Conservation (phyloP, 2,329 filamentous ascomycete genomes). For the Penicillium sp. region DNA sequence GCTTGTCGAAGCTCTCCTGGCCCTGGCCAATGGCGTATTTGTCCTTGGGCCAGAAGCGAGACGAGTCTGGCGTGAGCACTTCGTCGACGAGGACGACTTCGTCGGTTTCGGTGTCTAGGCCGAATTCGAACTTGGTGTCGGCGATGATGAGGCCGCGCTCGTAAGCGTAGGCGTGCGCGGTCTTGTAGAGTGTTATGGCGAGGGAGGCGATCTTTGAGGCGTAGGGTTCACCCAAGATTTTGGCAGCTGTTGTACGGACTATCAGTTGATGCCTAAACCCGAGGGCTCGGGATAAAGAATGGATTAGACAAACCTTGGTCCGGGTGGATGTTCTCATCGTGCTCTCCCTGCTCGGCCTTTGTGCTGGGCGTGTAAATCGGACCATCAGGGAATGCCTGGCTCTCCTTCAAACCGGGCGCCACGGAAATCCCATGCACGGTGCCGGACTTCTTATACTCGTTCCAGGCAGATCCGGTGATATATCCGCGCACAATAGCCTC, state of each 20-base stretch:
- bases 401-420: conserved; percentile 65
- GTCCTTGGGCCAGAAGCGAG: conserved; percentile 78
- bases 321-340: conserved; percentile 82
- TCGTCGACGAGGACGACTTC: conserved; percentile 77
- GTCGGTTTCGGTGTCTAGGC: conserved; percentile 59
- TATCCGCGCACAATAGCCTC: conserved; percentile 88
- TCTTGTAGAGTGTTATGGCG: conserved; percentile 60
- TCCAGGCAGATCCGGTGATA: conserved; percentile 80
- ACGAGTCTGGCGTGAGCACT: conserved; percentile 78
- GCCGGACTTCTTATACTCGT: conserved; percentile 67
- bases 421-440: conserved; percentile 76
- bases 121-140: conserved; percentile 76
- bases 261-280: background rate
- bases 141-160: conserved; percentile 71
- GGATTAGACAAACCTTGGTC: conserved; percentile 49
- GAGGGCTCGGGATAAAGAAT: background rate
- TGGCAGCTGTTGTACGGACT: conserved; percentile 38
- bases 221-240: conserved; percentile 62
- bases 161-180: conserved; percentile 41
- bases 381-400: conserved; percentile 60
- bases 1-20: conserved; percentile 87
- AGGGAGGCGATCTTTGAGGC: conserved; percentile 63
- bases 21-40: conserved; percentile 68
- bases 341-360: conserved; percentile 73
- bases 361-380: conserved; percentile 79